Evolutionary conservation across 805 yeast genomes (phyloP), one percentile per base, ranked within the genome.

Genomic region (Suhomyces vadensis): DNA sequence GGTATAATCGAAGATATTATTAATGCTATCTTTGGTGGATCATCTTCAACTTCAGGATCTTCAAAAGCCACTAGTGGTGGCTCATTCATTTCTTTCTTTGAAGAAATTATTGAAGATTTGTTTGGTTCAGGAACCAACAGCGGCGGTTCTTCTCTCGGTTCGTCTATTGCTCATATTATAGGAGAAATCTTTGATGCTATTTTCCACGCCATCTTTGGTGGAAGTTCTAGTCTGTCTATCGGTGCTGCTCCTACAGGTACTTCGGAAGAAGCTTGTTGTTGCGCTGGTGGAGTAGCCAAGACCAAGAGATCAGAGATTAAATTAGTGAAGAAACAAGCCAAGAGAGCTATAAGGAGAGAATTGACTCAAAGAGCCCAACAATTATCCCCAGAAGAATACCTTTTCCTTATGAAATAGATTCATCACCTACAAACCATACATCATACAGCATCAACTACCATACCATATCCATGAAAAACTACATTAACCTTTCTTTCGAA

Each of bases 341-440:
- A 55, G 55, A 58, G 67, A 55, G 57, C 57, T 13, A 46, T 59
- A 29, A 56, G 52, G 41, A 47, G 52, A 24, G 48, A 58, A n/a
- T 55, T 64, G 46, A 39, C 47, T 35, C 54, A 49, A 47, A 56
- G 57, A 47, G 57, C 48, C 19, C 46, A 35, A 9, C 29, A 48
- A 40, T 35, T 41, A 14, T 42, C 47, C 7, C 47, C 48, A 13
- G 46, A 37, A 37, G 48, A 31, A 31, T 52, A 46, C 50, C 39
- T 52, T 37, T 43, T 51, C 38, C 41, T 43, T 27, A 22, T 41
- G 22, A 29, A 20, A 13, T 14, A 29, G 9, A n/a, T 6, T 11
- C 13, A 9, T 29, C 16, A 11, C n/a, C n/a, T n/a, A n/a, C n/a
- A n/a, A n/a, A n/a, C n/a, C n/a, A n/a, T n/a, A n/a, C n/a, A n/a